Evolutionary conservation across 2,329 filamentous ascomycete genomes (phyloP).

Genomic region (Talaromyces sp.): DNA sequence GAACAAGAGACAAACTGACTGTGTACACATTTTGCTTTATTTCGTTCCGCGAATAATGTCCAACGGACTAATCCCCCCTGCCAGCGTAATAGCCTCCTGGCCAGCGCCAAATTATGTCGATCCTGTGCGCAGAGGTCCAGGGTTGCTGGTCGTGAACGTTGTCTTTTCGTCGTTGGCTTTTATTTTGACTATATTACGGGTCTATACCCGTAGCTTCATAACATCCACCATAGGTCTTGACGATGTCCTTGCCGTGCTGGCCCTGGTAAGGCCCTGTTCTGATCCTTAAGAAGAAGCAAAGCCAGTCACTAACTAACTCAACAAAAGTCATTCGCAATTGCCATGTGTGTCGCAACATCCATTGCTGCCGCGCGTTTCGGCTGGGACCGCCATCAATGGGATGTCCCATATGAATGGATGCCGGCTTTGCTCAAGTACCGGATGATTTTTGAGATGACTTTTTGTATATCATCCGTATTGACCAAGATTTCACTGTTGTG

Average conservation of each 20-base stretch:
- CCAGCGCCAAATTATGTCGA: constrained; percentile 46
- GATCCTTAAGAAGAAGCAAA: constrained; percentile 25
- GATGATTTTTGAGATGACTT: constrained; percentile 35
- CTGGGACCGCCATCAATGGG: constrained; percentile 41
- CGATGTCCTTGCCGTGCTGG: constrained; percentile 43
- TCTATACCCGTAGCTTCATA: constrained; percentile 44
- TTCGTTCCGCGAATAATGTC: not conserved
- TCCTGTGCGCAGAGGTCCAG: constrained; percentile 42
- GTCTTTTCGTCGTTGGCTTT: constrained; percentile 38
- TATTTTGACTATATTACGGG: constrained; percentile 38
- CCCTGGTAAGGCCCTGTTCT: constrained; percentile 35
- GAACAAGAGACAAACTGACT: not conserved
- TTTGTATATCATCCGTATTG: constrained; percentile 21
- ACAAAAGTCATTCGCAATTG: constrained; percentile 27
- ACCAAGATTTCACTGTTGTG: constrained; percentile 14
- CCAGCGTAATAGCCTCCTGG: constrained; percentile 40
- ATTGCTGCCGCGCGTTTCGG: constrained; percentile 30
- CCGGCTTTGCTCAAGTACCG: constrained; percentile 31
- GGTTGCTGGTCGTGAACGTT: constrained; percentile 39
- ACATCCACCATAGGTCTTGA: constrained; percentile 45
- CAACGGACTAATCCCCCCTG: constrained; percentile 30
- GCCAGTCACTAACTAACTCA: constrained; percentile 12
- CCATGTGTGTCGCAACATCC: constrained; percentile 30
- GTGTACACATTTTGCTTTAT: not conserved
- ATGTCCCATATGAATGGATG: constrained; percentile 29